Base-by-base conservation (phyloP, 1,284 basidiomycete species). In the Tranzscheliella williamsii region DNA sequence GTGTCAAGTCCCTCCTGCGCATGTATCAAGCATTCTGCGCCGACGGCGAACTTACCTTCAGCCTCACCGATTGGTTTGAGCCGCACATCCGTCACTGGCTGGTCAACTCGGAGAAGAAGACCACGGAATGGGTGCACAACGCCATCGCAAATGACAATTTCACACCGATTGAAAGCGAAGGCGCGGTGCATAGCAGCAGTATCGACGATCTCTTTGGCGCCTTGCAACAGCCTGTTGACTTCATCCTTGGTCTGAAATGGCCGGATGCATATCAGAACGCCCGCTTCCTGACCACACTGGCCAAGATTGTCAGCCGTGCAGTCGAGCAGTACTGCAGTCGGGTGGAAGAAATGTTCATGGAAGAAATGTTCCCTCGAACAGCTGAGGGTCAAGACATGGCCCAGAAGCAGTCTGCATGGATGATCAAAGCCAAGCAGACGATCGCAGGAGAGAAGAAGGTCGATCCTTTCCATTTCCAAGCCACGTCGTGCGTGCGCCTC, bases 171-270 rank as follows among this genome's bases (percentile, higher is more conserved):
- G 72, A 71, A 21, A 63, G 54, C 40, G 89, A 91, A 67, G 86
- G 86, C 32, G 78, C 84, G 2, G 89, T 90, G 65, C 91, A 95
- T 72, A 94, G 91, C 72, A 93, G 91, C 29, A 97, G 93, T 0
- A 93, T 99, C 48, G 86, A 93, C 31, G 95, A 98, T 79, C 82
- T 99, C 1, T 96, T 97, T 72, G 91, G 91, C 49, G 96, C 93
- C 1, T 83, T 97, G 51, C 86, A 89, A 48, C 93, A 90, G 72
- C 91, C 93, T 0, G 87, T 94, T 65, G 84, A 86, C 43, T 93
- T 95, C 78, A 80, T 99, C 38, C 84, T 90, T 72, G 88, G 89
- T 41, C 82, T 99, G 30, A 85, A 91, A 61, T 98, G 95, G 94
- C 86, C 88, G 6, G 89, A 97, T 73, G 84, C 86, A 37, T 89